Evolutionary conservation across 345 rosid species (phyloP), one percentile per base, ranked within the genome.

Genomic region (Populus davidiana): DNA sequence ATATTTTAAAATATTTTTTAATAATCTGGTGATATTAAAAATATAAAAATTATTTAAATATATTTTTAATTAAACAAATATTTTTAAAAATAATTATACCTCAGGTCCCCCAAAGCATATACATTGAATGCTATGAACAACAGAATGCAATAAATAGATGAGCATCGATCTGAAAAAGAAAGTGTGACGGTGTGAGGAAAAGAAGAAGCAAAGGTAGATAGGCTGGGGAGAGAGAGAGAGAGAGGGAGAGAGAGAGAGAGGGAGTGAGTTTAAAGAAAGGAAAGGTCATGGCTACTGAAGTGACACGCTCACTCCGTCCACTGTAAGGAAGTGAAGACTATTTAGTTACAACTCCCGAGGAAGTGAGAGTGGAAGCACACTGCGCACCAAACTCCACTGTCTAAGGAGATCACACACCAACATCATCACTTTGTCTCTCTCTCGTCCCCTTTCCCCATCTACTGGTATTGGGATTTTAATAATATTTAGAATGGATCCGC

Each of bases 401-500:
- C 82, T 39, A 78, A 82, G 87, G 89, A 86, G 85, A 82, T 83
- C 88, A 67, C 85, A 69, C 81, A 56, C 80, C 72, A 44, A 18
- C 71, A 67, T 74, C 9, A n/a, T 75, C 79, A 1, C 75, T 14
- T 39, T 5, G 39, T 50, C 78, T 20, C 43, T 47, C 65, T 43
- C 70, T 67, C 69, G n/a, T 70, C 27, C 25, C 49, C 18, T 61
- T 47, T 62, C 76, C 63, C 31, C 12, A 29, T 59, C 9, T 20
- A 7, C 36, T 20, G 18, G 25, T 14, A 54, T 69, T 69, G 25
- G 64, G 67, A 63, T 21, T 35, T 18, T 4, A 33, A 38, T 52
- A 25, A 25, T 52, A 25, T 21, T 69, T 5, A 5, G 13, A 9
- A 91, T 93, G 98, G 98, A 91, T 91, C 92, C 95, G 54, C 88